Conservation (phyloP, 306 rosid species). For the Citrullus mucosospermus region DNA sequence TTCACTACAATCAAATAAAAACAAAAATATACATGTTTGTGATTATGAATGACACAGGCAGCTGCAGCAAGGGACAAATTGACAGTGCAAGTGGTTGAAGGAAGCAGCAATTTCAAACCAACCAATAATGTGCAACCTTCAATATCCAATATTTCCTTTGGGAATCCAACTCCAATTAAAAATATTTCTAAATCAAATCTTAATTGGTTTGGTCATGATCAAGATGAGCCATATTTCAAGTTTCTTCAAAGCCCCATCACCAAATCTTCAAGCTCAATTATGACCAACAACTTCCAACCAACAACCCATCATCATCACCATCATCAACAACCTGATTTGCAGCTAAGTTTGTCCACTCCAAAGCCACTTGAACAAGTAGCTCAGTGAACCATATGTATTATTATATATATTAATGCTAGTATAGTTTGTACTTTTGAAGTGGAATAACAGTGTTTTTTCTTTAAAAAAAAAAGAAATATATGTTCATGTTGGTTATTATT, state of each 20-base stretch:
- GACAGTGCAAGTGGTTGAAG: background rate
- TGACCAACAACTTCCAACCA: background rate
- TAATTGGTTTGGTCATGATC: background rate
- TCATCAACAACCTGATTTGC: background rate
- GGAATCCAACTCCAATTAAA: background rate
- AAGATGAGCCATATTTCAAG: background rate
- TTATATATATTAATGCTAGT: too few relatives aligned
- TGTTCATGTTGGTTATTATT: too few relatives aligned
- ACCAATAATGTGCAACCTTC: background rate
- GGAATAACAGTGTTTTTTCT: too few relatives aligned
- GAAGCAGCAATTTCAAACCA: background rate
- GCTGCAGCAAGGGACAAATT: background rate
- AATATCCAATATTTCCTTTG: background rate
- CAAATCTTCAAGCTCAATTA: background rate
- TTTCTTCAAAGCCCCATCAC: background rate
- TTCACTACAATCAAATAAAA: background rate
- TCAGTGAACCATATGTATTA: too few relatives aligned
- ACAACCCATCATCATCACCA: too few relatives aligned
- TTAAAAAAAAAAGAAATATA: too few relatives aligned
- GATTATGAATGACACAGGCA: background rate
- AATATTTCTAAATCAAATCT: too few relatives aligned
- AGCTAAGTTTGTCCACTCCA: constrained; percentile 6
- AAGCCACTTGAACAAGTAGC: too few relatives aligned
- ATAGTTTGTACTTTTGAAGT: too few relatives aligned
- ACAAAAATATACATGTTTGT: background rate